Evolutionary conservation across 805 yeast genomes (phyloP), one percentile per base, ranked within the genome.

Genomic region (Yamadazyma nakazawae): DNA sequence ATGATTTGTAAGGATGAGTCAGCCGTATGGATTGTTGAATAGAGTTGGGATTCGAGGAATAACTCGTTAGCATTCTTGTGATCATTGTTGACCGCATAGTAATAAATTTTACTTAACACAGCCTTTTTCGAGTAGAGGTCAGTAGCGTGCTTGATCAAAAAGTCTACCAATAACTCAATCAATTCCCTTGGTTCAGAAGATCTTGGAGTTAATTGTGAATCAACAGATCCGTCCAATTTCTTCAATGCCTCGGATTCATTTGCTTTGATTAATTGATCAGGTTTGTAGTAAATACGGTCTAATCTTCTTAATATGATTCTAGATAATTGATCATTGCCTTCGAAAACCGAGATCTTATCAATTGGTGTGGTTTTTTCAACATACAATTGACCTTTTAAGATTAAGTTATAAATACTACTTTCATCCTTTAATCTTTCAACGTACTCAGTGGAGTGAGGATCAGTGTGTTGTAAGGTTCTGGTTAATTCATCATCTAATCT

Each of bases 391-490:
- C 89, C 81, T 61, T 96, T 83, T 51, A 94, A 78, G 52, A 94
- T 77, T 62, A 88, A 75, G 46, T 76, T 75, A 72, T 90, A 92
- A 46, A 94, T 75, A 34, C 70, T 69, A 52, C 82, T 76, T 72
- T 94, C 99, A 67, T 91, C 96, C 67, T 84, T 85, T 62, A 94
- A 79, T 66, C 98, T 82, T 55, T 85, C 87, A 55, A 94, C 79
- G 67, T 92, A 94, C 67, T 94, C 99, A 48, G 88, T 84, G 19
- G 97, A 86, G 65, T 94, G 97, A 38, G 97, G 96, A 67, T 94
- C 98, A 59, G 89, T 84, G 55, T 81, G 81, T 63, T 91, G 90
- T 59, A 94, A 78, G 40, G 96, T 88, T 56, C 85, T 82, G 52
- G 87, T 86, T 60, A 91, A 85, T 72, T 94, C 99, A 61, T 92